These are phyloP conservation scores for Globisporangium nagaii DNA, from an alignment of 352 stramenopile genomes.

Conservation along the genomic window DNA sequence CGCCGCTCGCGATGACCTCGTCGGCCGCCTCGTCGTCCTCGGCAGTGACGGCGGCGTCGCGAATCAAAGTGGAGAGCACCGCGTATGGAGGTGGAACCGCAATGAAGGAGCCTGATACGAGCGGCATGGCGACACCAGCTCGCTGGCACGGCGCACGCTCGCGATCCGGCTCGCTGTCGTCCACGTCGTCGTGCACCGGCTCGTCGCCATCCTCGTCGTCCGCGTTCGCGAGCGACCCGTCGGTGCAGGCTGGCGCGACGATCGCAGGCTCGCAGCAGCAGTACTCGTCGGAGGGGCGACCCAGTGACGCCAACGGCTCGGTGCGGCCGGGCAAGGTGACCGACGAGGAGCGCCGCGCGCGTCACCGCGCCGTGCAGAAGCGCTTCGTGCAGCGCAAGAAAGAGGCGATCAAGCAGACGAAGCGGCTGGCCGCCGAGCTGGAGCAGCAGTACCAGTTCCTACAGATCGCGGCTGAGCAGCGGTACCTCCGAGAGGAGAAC, in stretches of 20 bases:
- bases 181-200: neutral
- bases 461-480: constrained; percentile 28
- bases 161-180: constrained; percentile 1
- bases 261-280: neutral
- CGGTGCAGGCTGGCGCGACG: neutral
- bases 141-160: neutral
- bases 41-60: neutral
- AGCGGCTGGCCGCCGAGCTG: constrained; percentile 23
- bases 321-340: constrained; percentile 1
- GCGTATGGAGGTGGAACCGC: too few relatives aligned
- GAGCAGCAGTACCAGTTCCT: constrained; percentile 36
- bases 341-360: constrained; percentile 38
- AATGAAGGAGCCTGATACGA: too few relatives aligned
- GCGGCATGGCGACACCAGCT: too few relatives aligned
- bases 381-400: constrained; percentile 59
- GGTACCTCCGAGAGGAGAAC: constrained; percentile 28
- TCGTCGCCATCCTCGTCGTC: neutral
- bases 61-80: constrained; percentile 1
- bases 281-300: neutral
- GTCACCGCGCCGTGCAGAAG: constrained; percentile 42
- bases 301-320: too few relatives aligned
- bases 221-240: neutral
- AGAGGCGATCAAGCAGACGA: constrained; percentile 30
- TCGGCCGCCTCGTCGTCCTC: neutral
- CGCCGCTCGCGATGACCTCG: neutral